These are phyloP conservation scores for Trypanosoma theileri DNA, from an alignment of 208 protist species.

Conservation along the genomic window DNA sequence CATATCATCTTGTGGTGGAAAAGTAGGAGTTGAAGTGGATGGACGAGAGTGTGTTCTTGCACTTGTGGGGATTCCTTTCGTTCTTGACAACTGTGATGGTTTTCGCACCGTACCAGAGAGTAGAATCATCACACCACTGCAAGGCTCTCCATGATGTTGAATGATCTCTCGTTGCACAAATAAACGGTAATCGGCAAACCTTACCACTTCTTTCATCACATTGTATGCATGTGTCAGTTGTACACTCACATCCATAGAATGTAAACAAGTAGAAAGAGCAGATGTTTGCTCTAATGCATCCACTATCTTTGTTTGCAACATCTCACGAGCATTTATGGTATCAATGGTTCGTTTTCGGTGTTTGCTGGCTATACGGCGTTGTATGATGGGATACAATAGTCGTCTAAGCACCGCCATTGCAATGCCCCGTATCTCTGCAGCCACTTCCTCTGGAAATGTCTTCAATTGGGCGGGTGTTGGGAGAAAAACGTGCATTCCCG, in stretches of 20 bases:
- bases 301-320: constrained; percentile 32
- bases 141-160: constrained; percentile 66
- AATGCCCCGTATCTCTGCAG: constrained; percentile 45
- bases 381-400: constrained; percentile 44
- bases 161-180: constrained; percentile 57
- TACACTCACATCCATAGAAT: neutral
- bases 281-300: constrained; percentile 39
- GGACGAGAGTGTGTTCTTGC: neutral
- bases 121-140: constrained; percentile 62
- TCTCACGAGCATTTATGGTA: constrained; percentile 7
- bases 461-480: constrained; percentile 25
- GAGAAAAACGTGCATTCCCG: neutral
- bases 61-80: neutral
- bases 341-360: constrained; percentile 29
- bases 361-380: constrained; percentile 21
- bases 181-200: constrained; percentile 18
- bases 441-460: constrained; percentile 27
- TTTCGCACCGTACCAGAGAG: constrained; percentile 42
- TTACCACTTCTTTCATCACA: neutral
- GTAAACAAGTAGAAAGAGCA: constrained; percentile 22
- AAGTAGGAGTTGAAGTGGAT: neutral
- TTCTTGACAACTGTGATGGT: neutral
- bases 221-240: neutral
- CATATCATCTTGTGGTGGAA: neutral
- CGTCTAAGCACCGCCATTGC: constrained; percentile 46